Evolutionary conservation across 2,329 filamentous ascomycete genomes (phyloP), one percentile per base, ranked within the genome.

Genomic region (Aureobasidium subglaciale): DNA sequence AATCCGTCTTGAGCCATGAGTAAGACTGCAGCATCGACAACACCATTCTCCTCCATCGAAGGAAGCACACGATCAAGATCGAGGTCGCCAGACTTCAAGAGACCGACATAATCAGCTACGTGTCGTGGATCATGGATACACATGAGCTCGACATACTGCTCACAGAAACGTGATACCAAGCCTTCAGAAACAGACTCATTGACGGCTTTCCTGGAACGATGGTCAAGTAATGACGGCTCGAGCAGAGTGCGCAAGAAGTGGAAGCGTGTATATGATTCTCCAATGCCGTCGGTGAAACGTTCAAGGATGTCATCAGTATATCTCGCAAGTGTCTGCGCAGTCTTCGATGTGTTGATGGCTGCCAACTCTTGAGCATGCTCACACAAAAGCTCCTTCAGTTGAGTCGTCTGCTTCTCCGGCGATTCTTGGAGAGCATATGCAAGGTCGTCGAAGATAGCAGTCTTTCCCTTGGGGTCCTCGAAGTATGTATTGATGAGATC

Each of bases 11-110:
- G 83, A 35, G 90, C 89, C 79, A 99, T 87, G 9, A 99, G 77
- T 1, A 96, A 83, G 6, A 99, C 88, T 1, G 90, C 92, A 4
- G 91, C 95, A 73, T 99, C 93, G 42, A 99, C 83, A 5, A 93
- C 88, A 1, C 91, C 91, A 38, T 85, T 90, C 59, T 87, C 82
- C 70, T 99, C 95, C 78, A 99, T 90, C 0, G 85, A 85, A 4
- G 91, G 90, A 7, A 99, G 77, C 1, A 99, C 78, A 52, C 84
- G 80, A 11, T 93, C 88, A 0, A 99, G 78, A 22, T 84, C 81
- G 25, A 99, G 73, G 66, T 96, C 85, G 10, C 86, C 84, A 3
- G 85, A 84, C 62, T 90, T 87, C 2, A 95, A 77, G 1, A 82
- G 68, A 34, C 86, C 84, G 25, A 97, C 82, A 68, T 93, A 99